A percentile compares a stretch with the other conserved stretches of the same genome.
phyloP scores from a whole-genome alignment of 371 early-diverging fungal genomes.

The Mucor lusitanicus region DNA sequence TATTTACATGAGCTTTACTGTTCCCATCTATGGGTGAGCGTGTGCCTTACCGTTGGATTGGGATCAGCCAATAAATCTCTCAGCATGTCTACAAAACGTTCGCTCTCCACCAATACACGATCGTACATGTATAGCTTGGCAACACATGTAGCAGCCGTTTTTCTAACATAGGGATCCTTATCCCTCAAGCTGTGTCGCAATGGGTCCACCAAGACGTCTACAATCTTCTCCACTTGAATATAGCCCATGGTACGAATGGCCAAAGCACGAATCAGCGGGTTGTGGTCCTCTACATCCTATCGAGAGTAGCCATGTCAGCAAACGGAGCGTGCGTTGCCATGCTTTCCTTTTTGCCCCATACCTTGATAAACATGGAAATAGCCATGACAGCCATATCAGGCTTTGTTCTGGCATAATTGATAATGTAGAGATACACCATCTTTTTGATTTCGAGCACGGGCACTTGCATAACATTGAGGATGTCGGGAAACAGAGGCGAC shows the following conservation, averaged over 20 bases:
- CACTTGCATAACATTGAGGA: slow-evolving; percentile 59
- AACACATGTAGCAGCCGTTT: slow-evolving; percentile 95
- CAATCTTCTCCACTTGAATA: slow-evolving; percentile 87
- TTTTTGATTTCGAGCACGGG: slow-evolving; percentile 75
- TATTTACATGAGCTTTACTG: not conserved
- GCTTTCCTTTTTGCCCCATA: too few relatives aligned
- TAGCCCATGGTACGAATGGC: slow-evolving; percentile 96
- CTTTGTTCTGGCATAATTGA: slow-evolving; percentile 84
- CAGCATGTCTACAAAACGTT: slow-evolving; percentile 81
- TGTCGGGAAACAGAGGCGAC: slow-evolving; percentile 81
- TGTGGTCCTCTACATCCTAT: slow-evolving; percentile 79
- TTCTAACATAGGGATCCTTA: slow-evolving; percentile 89
- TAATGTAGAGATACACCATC: slow-evolving; percentile 90
- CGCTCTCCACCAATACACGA: slow-evolving; percentile 63
- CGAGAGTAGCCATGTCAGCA: too few relatives aligned
- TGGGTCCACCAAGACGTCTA: slow-evolving; percentile 82
- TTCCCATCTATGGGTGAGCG: not conserved
- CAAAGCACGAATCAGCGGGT: slow-evolving; percentile 90
- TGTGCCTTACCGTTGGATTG: slow-evolving; percentile 86
- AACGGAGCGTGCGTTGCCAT: too few relatives aligned
- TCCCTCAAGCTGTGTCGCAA: slow-evolving; percentile 72
- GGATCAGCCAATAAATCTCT: slow-evolving; percentile 91
- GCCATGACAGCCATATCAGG: slow-evolving; percentile 91
- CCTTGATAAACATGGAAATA: slow-evolving; percentile 71
- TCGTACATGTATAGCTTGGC: slow-evolving; percentile 76